A percentile compares a stretch with the other conserved stretches of the same genome.
phyloP scores from a whole-genome alignment of 345 rosid genomes.

The Salix viminalis region DNA sequence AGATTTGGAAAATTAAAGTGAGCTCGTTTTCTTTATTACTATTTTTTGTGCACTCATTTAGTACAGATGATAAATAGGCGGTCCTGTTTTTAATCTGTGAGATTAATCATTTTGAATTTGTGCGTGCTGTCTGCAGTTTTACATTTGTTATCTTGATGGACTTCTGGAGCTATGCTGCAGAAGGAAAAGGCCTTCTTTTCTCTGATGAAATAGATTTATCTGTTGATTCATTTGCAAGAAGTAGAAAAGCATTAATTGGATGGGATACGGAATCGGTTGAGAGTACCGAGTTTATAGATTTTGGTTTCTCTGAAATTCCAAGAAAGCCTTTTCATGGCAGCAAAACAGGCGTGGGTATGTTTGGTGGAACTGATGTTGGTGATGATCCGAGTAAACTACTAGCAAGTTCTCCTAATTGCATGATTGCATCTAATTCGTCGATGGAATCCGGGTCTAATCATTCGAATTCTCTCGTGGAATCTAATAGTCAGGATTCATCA shows the following conservation, averaged over 20 bases:
- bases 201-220: constrained; percentile 39
- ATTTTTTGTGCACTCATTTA: background rate
- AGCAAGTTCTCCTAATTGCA: constrained; percentile 23
- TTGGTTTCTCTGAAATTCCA: constrained; percentile 30
- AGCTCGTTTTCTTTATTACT: background rate
- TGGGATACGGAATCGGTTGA: constrained; percentile 36
- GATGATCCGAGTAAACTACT: constrained; percentile 27
- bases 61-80: background rate
- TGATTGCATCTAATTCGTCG: constrained; percentile 35
- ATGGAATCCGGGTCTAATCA: constrained; percentile 27
- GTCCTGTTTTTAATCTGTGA: background rate
- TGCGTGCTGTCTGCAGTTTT: constrained; percentile 6
- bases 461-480: constrained; percentile 28
- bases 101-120: background rate
- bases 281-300: constrained; percentile 30
- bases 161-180: constrained; percentile 43
- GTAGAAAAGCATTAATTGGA: constrained; percentile 28
- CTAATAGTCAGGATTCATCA: constrained; percentile 31
- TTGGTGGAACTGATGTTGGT: constrained; percentile 19
- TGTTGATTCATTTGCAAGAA: constrained; percentile 34
- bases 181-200: constrained; percentile 38
- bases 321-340: constrained; percentile 28
- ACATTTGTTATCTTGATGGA: constrained; percentile 34
- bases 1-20: background rate
- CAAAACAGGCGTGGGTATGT: constrained; percentile 10